Evolutionary conservation across 164 flowering plant species (phyloP).

Genomic region (Sextonia rubra): DNA sequence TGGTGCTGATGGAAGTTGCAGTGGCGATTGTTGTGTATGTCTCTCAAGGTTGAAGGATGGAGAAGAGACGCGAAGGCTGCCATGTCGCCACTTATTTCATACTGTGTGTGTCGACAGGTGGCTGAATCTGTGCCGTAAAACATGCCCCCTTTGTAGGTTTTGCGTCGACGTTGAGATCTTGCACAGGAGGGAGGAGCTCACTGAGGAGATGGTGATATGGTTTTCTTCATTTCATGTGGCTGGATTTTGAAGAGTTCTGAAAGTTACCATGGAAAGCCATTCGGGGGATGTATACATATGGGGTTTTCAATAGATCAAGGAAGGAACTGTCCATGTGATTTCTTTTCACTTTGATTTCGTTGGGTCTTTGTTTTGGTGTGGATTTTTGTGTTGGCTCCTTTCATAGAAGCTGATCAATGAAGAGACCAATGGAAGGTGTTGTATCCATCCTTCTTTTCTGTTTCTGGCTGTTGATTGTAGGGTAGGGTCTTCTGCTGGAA

Average conservation of each 20-base stretch:
- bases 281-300: neutral
- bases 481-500: too few relatives aligned
- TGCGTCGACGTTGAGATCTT: slow-evolving; percentile 27
- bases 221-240: slow-evolving; percentile 90
- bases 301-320: neutral
- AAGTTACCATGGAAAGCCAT: too few relatives aligned
- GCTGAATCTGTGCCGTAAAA: slow-evolving; percentile 43
- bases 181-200: slow-evolving; percentile 34
- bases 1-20: neutral
- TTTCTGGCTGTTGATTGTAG: neutral
- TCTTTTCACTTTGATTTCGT: too few relatives aligned
- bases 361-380: neutral
- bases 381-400: neutral
- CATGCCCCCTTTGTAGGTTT: slow-evolving; percentile 77
- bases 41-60: slow-evolving; percentile 39
- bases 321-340: neutral
- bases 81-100: slow-evolving; percentile 74
- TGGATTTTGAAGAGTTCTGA: slow-evolving; percentile 40
- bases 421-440: neutral
- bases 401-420: neutral
- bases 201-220: slow-evolving; percentile 83
- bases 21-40: slow-evolving; percentile 48
- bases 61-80: slow-evolving; percentile 43
- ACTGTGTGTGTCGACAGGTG: slow-evolving; percentile 54
- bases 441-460: neutral